Conservation (phyloP, 257 asterid genomes). For the Solanum habrochaites region DNA sequence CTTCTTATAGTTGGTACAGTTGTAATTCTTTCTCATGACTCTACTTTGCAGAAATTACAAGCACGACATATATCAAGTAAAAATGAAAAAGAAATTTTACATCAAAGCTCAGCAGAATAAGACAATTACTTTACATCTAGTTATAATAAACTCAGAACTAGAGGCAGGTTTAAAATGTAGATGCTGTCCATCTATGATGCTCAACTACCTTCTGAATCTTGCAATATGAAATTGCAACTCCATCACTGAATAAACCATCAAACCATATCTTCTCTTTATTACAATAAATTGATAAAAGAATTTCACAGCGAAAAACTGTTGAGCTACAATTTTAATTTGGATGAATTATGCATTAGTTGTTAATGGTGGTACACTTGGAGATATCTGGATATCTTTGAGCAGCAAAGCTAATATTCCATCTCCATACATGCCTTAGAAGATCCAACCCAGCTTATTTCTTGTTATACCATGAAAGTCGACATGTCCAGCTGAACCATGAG, state of each 20-base stretch:
- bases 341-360: not conserved
- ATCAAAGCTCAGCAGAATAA: not conserved
- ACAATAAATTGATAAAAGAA: not conserved
- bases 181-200: not conserved
- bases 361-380: not conserved
- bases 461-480: not conserved
- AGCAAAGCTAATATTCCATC: not conserved
- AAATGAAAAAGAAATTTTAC: not conserved
- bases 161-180: not conserved
- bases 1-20: not conserved
- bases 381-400: not conserved
- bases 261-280: not conserved
- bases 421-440: not conserved
- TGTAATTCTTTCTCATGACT: not conserved
- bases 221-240: not conserved
- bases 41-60: not conserved
- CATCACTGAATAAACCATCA: not conserved
- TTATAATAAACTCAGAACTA: not conserved
- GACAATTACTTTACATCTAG: not conserved
- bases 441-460: not conserved
- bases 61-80: not conserved
- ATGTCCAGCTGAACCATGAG: not conserved
- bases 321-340: not conserved
- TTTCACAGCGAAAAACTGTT: not conserved
- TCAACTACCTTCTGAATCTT: not conserved